A percentile compares a stretch with the other conserved stretches of the same genome.
phyloP scores from a whole-genome alignment of 257 asterid genomes.

The Jacaranda mimosifolia region DNA sequence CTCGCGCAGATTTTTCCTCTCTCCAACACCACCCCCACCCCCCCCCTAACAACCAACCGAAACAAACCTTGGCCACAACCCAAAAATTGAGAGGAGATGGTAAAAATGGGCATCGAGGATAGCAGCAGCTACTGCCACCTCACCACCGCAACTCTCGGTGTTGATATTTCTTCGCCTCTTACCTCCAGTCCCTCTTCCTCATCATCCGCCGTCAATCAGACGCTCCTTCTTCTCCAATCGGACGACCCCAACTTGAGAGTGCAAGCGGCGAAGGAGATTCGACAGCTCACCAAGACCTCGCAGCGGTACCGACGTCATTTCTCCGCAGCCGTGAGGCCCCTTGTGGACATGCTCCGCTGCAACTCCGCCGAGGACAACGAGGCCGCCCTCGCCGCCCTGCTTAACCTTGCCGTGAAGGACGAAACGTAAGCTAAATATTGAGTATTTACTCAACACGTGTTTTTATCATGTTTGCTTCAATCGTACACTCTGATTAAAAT shows the following conservation, averaged over 20 bases:
- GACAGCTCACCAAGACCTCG: conserved; percentile 88
- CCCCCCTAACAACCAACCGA: too few species aligned
- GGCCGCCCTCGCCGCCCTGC: conserved; percentile 82
- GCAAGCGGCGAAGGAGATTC: conserved; percentile 82
- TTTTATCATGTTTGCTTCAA: background rate
- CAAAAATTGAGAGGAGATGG: conserved; percentile 13
- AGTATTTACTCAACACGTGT: background rate
- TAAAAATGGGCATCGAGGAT: conserved; percentile 41
- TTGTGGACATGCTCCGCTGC: conserved; percentile 73
- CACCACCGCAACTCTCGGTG: conserved; percentile 36
- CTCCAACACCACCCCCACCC: conserved; percentile 1
- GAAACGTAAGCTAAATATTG: conserved; percentile 62
- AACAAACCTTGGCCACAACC: conserved; percentile 28
- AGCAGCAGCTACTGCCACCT: conserved; percentile 34
- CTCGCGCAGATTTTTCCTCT: conserved; percentile 2
- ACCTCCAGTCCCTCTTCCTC: conserved; percentile 43
- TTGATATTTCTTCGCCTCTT: conserved; percentile 38
- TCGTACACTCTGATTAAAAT: conserved; percentile 17
- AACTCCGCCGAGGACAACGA: conserved; percentile 60
- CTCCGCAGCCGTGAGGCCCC: conserved; percentile 67
- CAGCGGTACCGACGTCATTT: conserved; percentile 87
- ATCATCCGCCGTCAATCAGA: conserved; percentile 52
- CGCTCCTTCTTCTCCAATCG: conserved; percentile 64
- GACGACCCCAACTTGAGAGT: conserved; percentile 52
- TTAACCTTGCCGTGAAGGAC: conserved; percentile 85